These are phyloP conservation scores for Phaeolepiota aurea DNA, from an alignment of 768 basidiomycete genomes.

Conservation along the genomic window DNA sequence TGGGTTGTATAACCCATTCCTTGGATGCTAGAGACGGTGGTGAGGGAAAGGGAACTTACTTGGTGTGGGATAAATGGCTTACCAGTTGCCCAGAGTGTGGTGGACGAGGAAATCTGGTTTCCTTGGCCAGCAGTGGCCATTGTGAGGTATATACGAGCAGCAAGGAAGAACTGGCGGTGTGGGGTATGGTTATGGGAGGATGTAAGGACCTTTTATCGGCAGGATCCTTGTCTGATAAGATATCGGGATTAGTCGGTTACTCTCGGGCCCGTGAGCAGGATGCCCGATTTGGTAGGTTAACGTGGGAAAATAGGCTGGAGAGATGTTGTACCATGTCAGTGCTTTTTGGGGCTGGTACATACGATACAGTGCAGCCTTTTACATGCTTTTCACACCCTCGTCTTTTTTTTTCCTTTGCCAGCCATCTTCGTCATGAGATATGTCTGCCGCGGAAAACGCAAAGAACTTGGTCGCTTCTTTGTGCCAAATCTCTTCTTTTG, in stretches of 20 bases:
- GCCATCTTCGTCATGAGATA: neutral
- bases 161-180: slow-evolving; percentile 2
- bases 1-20: slow-evolving; percentile 83
- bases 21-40: slow-evolving; percentile 53
- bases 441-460: neutral
- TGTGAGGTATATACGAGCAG: slow-evolving; percentile 1
- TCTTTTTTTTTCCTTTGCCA: too few relatives aligned
- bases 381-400: too few relatives aligned
- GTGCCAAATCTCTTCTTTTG: neutral
- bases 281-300: neutral
- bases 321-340: too few relatives aligned
- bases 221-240: slow-evolving; percentile 44
- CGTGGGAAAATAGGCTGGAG: too few relatives aligned
- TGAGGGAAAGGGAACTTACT: slow-evolving; percentile 8
- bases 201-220: slow-evolving; percentile 13
- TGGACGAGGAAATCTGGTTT: slow-evolving; percentile 29
- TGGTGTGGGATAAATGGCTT: slow-evolving; percentile 5
- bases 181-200: slow-evolving; percentile 8
- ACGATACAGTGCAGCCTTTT: too few relatives aligned
- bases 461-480: neutral
- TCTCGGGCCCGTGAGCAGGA: neutral
- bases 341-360: too few relatives aligned
- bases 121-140: slow-evolving; percentile 9
- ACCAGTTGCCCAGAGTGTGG: slow-evolving; percentile 75
- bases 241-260: slow-evolving; percentile 23